A percentile compares a stretch with the other conserved stretches of the same genome.
phyloP scores from a whole-genome alignment of 768 basidiomycete genomes.

The Leucocoprinus sp. region DNA sequence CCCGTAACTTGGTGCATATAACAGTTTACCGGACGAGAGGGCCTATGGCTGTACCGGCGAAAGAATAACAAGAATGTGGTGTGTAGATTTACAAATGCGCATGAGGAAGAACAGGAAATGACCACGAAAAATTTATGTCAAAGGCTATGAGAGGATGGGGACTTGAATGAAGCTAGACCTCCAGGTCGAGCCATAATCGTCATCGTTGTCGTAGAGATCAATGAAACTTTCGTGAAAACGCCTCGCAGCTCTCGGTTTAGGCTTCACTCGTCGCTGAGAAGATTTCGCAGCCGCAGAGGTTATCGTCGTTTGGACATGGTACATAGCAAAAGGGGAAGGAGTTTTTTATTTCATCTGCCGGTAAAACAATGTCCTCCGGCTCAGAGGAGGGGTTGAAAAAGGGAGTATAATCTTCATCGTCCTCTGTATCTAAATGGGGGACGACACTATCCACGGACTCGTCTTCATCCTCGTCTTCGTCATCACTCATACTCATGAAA shows the following conservation, averaged over 20 bases:
- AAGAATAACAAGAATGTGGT: too few species aligned
- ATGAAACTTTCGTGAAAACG: slow-evolving; percentile 61
- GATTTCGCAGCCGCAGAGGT: slow-evolving; percentile 2
- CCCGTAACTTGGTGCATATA: too few species aligned
- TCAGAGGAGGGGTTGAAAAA: slow-evolving; percentile 19
- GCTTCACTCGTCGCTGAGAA: slow-evolving; percentile 11
- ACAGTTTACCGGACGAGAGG: too few species aligned
- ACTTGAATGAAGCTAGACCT: slow-evolving; percentile 62
- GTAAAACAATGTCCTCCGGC: slow-evolving; percentile 31
- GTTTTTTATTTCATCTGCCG: slow-evolving; percentile 13
- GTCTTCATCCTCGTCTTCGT: slow-evolving; percentile 52
- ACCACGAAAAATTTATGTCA: background rate
- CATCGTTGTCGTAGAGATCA: slow-evolving; percentile 45
- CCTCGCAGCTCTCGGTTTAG: slow-evolving; percentile 28
- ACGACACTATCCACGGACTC: slow-evolving; percentile 27
- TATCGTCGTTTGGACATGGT: slow-evolving; percentile 10
- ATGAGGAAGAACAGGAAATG: background rate
- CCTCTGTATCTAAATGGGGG: slow-evolving; percentile 17
- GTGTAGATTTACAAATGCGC: background rate
- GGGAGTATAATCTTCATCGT: slow-evolving; percentile 19
- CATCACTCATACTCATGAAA: slow-evolving; percentile 65
- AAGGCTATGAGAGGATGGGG: slow-evolving; percentile 24
- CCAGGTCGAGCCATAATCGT: slow-evolving; percentile 32
- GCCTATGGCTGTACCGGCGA: too few species aligned
- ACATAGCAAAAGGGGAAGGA: slow-evolving; percentile 13